Percentiles rank a stretch among this genome's conserved stretches.
Conservation (phyloP, 148 eudicot genomes). For the Silene conica region DNA sequence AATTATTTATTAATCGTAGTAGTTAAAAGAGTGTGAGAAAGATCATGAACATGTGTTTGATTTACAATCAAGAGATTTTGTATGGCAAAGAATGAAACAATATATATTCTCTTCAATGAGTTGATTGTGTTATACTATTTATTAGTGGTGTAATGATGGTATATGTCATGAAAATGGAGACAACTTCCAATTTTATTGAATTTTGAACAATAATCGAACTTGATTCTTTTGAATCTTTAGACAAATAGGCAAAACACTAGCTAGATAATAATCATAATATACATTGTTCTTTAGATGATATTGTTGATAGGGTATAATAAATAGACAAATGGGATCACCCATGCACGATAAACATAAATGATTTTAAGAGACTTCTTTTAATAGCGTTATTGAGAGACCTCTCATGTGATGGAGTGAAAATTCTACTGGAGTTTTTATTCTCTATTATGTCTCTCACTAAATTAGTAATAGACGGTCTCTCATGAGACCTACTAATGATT, state of each 20-base stretch:
- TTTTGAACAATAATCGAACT: background rate
- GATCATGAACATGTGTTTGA: conserved; percentile 10
- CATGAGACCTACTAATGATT: too few species aligned
- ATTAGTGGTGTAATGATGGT: background rate
- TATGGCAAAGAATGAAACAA: background rate
- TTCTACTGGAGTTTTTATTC: too few species aligned
- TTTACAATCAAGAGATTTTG: conserved; percentile 1
- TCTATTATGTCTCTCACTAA: too few species aligned
- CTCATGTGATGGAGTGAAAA: too few species aligned
- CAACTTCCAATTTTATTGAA: background rate
- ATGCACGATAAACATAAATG: background rate
- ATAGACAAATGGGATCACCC: background rate
- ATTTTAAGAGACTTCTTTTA: too few species aligned
- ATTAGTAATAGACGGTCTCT: too few species aligned
- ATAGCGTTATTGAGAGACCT: too few species aligned
- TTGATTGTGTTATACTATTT: background rate
- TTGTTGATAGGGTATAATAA: background rate
- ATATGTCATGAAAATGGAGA: conserved; percentile 2
- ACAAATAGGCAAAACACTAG: conserved; percentile 1
- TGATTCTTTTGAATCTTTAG: background rate
- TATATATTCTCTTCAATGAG: background rate
- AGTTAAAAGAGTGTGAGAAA: background rate
- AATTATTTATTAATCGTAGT: too few species aligned
- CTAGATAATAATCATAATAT: too few species aligned
- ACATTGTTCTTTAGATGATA: background rate